Conservation (phyloP, 129 eudicot genomes). For the Solidago caesia region DNA sequence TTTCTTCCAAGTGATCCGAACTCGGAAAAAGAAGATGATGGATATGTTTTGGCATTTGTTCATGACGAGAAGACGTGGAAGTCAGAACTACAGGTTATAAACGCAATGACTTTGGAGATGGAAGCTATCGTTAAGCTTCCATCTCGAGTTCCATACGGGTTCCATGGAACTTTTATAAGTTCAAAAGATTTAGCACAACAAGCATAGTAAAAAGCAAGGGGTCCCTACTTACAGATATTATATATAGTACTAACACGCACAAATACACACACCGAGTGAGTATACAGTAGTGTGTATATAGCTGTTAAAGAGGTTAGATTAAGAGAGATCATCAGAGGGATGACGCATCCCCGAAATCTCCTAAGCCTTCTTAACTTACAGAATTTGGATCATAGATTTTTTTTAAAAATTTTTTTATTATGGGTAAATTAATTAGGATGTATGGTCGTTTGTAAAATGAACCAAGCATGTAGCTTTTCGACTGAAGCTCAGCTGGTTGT, state of each 20-base stretch:
- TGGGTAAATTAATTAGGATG: neutral
- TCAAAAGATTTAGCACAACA: conserved; percentile 46
- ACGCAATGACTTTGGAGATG: conserved; percentile 43
- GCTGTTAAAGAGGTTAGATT: conserved; percentile 12
- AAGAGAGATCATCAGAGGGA: conserved; percentile 40
- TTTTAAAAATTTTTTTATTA: neutral
- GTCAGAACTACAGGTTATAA: conserved; percentile 48
- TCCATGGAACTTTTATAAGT: conserved; percentile 61
- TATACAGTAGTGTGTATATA: neutral
- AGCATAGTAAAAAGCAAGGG: conserved; percentile 9
- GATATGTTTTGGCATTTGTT: conserved; percentile 47
- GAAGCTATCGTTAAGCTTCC: conserved; percentile 52
- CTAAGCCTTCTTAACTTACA: conserved; percentile 12
- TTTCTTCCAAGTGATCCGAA: conserved; percentile 35
- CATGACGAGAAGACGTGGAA: conserved; percentile 58
- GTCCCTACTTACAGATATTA: neutral
- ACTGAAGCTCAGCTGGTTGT: conserved; percentile 66
- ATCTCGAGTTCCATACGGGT: conserved; percentile 59
- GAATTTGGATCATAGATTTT: neutral
- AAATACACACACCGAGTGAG: neutral
- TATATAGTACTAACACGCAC: neutral
- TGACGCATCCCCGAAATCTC: conserved; percentile 48
- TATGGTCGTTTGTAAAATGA: conserved; percentile 25
- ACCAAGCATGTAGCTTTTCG: conserved; percentile 52
- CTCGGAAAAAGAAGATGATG: conserved; percentile 44